phyloP scores from a whole-genome alignment of 768 basidiomycete species.

The Leucocoprinus birnbaumii region DNA sequence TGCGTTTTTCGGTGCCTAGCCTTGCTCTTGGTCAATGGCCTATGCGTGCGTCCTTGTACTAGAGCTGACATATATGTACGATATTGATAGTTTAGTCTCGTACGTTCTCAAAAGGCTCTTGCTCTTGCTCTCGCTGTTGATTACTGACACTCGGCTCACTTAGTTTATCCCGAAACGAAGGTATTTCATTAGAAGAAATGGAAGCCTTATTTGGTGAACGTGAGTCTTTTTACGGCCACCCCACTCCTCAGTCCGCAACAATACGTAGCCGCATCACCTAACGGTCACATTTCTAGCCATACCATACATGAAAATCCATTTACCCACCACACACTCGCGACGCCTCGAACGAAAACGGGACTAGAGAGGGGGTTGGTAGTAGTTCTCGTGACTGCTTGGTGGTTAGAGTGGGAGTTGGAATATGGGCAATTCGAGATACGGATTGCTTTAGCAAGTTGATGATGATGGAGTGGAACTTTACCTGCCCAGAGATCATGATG shows the following conservation, averaged over 20 bases:
- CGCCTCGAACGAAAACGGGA: neutral
- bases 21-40: constrained; percentile 57
- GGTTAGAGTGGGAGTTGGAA: neutral
- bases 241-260: neutral
- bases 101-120: constrained; percentile 36
- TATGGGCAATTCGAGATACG: neutral
- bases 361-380: neutral
- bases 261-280: neutral
- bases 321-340: neutral
- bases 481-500: neutral
- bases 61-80: neutral
- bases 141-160: neutral
- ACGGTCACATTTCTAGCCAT: neutral
- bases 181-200: constrained; percentile 82
- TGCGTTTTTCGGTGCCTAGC: constrained; percentile 80
- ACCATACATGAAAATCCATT: constrained; percentile 1
- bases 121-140: neutral
- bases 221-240: constrained; percentile 18
- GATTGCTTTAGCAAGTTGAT: neutral
- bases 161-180: constrained; percentile 82
- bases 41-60: neutral
- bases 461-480: constrained; percentile 2
- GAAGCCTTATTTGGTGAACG: constrained; percentile 84
- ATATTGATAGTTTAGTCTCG: constrained; percentile 62
- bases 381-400: neutral